phyloP scores from a whole-genome alignment of 2,329 filamentous ascomycete genomes.

The Endocalyx cinctus region DNA sequence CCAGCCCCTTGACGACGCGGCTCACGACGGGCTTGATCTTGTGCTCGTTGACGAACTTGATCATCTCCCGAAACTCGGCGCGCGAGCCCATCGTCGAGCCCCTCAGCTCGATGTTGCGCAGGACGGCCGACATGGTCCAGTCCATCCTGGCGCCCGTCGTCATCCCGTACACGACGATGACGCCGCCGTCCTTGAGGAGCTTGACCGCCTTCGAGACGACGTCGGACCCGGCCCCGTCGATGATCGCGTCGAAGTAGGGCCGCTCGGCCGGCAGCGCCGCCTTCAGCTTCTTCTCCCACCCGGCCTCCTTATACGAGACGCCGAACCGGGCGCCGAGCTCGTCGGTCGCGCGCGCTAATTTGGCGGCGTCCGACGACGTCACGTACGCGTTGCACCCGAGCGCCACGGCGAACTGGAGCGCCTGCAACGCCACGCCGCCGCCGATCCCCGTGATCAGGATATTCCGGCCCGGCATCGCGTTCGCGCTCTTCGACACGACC shows the following conservation, averaged over 20 bases:
- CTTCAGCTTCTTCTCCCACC: constrained; percentile 75
- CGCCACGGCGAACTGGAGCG: constrained; percentile 72
- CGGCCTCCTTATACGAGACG: constrained; percentile 72
- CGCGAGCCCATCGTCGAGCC: constrained; percentile 90
- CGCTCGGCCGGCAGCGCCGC: constrained; percentile 58
- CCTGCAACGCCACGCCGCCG: constrained; percentile 82
- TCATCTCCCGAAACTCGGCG: constrained; percentile 87
- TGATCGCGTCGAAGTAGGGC: constrained; percentile 72
- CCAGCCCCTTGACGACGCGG: constrained; percentile 66
- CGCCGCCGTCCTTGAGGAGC: constrained; percentile 74
- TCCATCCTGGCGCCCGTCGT: constrained; percentile 80
- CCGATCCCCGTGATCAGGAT: constrained; percentile 86
- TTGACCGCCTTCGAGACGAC: constrained; percentile 62
- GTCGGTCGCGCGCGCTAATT: constrained; percentile 66
- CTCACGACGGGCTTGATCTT: constrained; percentile 76
- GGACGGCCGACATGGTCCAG: constrained; percentile 75
- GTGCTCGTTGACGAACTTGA: constrained; percentile 70
- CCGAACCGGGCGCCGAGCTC: constrained; percentile 74
- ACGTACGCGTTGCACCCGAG: constrained; percentile 76
- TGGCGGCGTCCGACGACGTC: constrained; percentile 68
- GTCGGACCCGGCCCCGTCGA: constrained; percentile 89
- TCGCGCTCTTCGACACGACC: constrained; percentile 68
- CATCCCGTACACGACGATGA: constrained; percentile 90
- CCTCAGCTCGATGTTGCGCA: constrained; percentile 82
- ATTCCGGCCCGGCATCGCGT: constrained; percentile 60